A percentile compares a stretch with the other conserved stretches of the same genome.
These are phyloP conservation scores for Boletus subparvulus DNA, from an alignment of 768 basidiomycete species.

Conservation along the genomic window DNA sequence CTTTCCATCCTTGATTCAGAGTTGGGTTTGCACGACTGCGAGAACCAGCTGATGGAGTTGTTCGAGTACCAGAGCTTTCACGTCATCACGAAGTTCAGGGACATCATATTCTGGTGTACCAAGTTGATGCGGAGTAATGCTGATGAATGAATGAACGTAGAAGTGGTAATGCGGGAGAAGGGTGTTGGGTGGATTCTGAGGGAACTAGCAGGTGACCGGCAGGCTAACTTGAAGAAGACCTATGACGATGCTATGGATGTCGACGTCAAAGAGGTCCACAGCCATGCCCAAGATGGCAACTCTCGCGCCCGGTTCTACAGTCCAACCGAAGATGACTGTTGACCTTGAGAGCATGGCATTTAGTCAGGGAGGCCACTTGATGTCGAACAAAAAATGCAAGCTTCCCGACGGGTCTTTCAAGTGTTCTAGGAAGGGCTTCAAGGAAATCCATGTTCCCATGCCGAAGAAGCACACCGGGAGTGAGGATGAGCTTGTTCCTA, in stretches of 20 bases:
- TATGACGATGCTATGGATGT: conserved; percentile 74
- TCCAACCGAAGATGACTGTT: conserved; percentile 81
- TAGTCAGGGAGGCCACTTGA: conserved; percentile 91
- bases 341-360: conserved; percentile 95
- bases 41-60: conserved; percentile 95
- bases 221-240: conserved; percentile 50
- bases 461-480: conserved; percentile 73
- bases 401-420: conserved; percentile 98
- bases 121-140: conserved; percentile 88
- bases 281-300: conserved; percentile 79
- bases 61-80: conserved; percentile 94
- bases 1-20: conserved; percentile 86
- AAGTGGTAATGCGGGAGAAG: conserved; percentile 98
- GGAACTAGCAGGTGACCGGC: conserved; percentile 81
- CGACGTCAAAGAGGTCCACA: conserved; percentile 52
- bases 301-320: conserved; percentile 80
- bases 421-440: conserved; percentile 92
- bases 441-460: conserved; percentile 95
- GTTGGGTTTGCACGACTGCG: conserved; percentile 84
- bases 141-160: conserved; percentile 87
- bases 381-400: conserved; percentile 99
- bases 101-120: conserved; percentile 97
- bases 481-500: conserved; percentile 68
- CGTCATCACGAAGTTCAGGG: conserved; percentile 85
- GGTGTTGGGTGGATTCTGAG: conserved; percentile 94